Conservation (phyloP, 2,329 filamentous ascomycete species). For the Fusarium sp. region DNA sequence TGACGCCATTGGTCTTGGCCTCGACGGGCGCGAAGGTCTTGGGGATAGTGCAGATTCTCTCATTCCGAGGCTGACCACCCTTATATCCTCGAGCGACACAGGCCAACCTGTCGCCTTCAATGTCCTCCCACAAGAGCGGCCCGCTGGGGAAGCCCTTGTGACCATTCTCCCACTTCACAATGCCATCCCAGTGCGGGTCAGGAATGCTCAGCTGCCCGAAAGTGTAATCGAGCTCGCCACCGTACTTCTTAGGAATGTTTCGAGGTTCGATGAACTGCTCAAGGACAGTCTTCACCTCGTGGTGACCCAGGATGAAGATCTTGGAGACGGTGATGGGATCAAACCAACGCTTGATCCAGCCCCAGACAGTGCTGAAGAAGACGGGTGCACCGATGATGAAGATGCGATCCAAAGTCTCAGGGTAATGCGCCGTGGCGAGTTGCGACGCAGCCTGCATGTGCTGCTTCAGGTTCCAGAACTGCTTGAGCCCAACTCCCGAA, state of each 20-base stretch:
- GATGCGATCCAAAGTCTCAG: constrained; percentile 81
- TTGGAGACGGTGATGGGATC: constrained; percentile 94
- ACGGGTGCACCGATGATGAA: constrained; percentile 87
- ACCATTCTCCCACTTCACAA: constrained; percentile 65
- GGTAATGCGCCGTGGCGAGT: constrained; percentile 92
- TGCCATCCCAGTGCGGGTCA: constrained; percentile 70
- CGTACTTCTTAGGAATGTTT: constrained; percentile 91
- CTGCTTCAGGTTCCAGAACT: constrained; percentile 94
- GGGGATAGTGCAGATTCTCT: constrained; percentile 64
- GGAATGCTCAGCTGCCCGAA: constrained; percentile 81
- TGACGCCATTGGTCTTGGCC: constrained; percentile 2
- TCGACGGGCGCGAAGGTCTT: constrained; percentile 50
- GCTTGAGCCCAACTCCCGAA: constrained; percentile 85
- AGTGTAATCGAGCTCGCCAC: constrained; percentile 84
- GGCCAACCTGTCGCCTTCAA: constrained; percentile 60
- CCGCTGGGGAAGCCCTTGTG: constrained; percentile 66
- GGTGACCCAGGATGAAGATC: constrained; percentile 86
- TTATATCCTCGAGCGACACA: constrained; percentile 66
- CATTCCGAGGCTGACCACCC: constrained; percentile 58
- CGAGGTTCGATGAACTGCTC: constrained; percentile 82
- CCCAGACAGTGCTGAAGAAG: constrained; percentile 95
- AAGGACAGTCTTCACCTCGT: constrained; percentile 82
- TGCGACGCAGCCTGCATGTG: constrained; percentile 95
- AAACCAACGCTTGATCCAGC: constrained; percentile 96
- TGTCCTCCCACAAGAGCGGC: constrained; percentile 67